phyloP scores from a whole-genome alignment of 108 stramenopile genomes.

The Nitzschia sp. region DNA sequence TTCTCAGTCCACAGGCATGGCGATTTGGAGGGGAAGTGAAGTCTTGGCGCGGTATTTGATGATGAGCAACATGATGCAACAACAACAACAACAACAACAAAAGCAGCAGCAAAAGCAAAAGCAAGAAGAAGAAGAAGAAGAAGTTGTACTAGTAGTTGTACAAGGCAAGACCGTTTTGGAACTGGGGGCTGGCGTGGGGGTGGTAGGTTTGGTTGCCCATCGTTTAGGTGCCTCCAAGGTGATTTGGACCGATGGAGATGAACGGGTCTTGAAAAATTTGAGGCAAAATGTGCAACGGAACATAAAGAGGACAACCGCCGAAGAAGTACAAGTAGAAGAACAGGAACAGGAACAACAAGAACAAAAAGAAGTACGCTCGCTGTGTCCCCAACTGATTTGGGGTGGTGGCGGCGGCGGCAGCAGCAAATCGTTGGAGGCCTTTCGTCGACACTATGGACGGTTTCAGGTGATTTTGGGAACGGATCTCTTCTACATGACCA shows the following conservation, averaged over 20 bases:
- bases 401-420: slow-evolving; percentile 1
- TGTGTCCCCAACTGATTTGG: slow-evolving; percentile 82
- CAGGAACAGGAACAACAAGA: background rate
- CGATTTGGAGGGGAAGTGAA: slow-evolving; percentile 47
- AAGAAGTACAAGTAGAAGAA: background rate
- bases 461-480: slow-evolving; percentile 57
- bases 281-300: slow-evolving; percentile 43
- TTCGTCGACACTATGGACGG: slow-evolving; percentile 37
- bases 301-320: background rate
- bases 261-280: slow-evolving; percentile 36
- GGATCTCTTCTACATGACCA: slow-evolving; percentile 30
- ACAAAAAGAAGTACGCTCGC: slow-evolving; percentile 10
- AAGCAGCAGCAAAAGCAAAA: no score
- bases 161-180: slow-evolving; percentile 40
- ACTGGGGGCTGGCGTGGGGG: slow-evolving; percentile 57
- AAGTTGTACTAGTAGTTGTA: no score
- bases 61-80: no score
- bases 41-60: slow-evolving; percentile 36
- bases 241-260: slow-evolving; percentile 61
- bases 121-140: no score
- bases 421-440: background rate
- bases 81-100: no score
- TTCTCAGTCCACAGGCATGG: slow-evolving; percentile 47
- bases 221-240: slow-evolving; percentile 37
- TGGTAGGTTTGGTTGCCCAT: slow-evolving; percentile 53